Evolutionary conservation across 2,329 filamentous ascomycete genomes (phyloP), one percentile per base, ranked within the genome.

Genomic region (Emmonsiellopsis sp.): DNA sequence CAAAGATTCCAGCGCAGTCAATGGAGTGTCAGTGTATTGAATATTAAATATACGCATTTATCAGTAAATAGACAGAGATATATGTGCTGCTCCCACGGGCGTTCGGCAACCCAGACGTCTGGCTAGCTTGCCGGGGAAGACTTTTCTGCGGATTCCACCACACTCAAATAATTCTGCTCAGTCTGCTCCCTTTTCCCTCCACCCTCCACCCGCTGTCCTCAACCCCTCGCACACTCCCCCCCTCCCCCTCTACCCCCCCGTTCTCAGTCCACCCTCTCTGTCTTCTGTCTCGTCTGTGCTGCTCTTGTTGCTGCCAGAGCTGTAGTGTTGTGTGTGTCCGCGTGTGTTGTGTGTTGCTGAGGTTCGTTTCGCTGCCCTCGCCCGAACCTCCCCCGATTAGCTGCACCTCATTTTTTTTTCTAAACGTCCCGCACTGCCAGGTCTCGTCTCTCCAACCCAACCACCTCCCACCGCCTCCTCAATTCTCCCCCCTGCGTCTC

Each of bases 101-200:
- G 20, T 26, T 26, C 20, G 20, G 20, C 20, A 26, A 26, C 20
- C 20, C 20, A 26, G 20, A 5, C 20, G 20, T 26, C 3, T 26
- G 20, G 20, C 20, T 45, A 45, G 43, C 13, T 30, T 8, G 34
- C 26, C 45, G 35, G 43, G 50, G 52, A 55, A 55, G 54, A 57
- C 57, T 56, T 59, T 59, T 51, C 46, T 32, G 31, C 42, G 50
- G 35, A 58, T 57, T 57, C 55, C 57, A 60, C 55, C 54, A 55
- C 52, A 56, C 26, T 50, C 20, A 26, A 30, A 34, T 45, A 42
- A 20, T 42, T 47, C 43, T 44, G 16, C 38, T 13, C 34, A 16
- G 7, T 41, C n/a, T 42, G 30, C n/a, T 15, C 37, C 40, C 32
- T 52, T 38, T 34, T 15, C 44, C 13, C 31, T 34, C 7, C 26